Conservation (phyloP, 1,284 basidiomycete species). For the Apiotrichum laibachii region DNA sequence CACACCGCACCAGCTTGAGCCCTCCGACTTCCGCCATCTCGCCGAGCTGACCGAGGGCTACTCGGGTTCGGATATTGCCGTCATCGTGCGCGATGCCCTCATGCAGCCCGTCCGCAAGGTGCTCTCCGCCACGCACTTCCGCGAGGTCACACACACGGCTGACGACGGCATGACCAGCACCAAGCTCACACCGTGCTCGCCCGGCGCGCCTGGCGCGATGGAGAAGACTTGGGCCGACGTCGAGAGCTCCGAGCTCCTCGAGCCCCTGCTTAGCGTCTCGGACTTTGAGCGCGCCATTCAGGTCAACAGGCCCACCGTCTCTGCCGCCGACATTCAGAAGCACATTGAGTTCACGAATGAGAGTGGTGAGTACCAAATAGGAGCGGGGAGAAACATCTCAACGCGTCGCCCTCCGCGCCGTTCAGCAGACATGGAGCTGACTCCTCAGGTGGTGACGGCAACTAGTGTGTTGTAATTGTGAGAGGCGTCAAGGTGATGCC, state of each 20-base stretch:
- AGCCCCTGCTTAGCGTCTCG: slow-evolving; percentile 71
- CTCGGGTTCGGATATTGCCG: slow-evolving; percentile 92
- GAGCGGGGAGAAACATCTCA: no score
- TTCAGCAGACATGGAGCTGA: neutral
- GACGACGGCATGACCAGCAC: slow-evolving; percentile 56
- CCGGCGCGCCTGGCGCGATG: slow-evolving; percentile 78
- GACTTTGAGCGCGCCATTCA: slow-evolving; percentile 87
- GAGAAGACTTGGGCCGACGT: slow-evolving; percentile 95
- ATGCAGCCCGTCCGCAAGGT: slow-evolving; percentile 99
- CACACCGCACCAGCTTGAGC: slow-evolving; percentile 80
- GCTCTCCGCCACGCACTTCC: slow-evolving; percentile 93
- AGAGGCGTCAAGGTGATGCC: no score
- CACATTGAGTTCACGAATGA: slow-evolving; percentile 93
- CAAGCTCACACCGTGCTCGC: slow-evolving; percentile 85
- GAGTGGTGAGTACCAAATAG: slow-evolving; percentile 41
- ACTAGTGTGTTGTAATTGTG: neutral
- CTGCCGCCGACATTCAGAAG: slow-evolving; percentile 79
- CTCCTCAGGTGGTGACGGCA: slow-evolving; percentile 7
- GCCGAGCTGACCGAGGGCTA: slow-evolving; percentile 89
- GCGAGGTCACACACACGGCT: slow-evolving; percentile 53
- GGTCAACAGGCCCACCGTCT: slow-evolving; percentile 84
- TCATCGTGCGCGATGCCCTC: slow-evolving; percentile 91
- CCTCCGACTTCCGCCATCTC: slow-evolving; percentile 76
- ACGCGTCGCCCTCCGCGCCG: no score
- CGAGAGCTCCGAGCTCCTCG: slow-evolving; percentile 81